Base-by-base conservation (phyloP, 495 filamentous ascomycete genomes). In the Halenospora varia region DNA sequence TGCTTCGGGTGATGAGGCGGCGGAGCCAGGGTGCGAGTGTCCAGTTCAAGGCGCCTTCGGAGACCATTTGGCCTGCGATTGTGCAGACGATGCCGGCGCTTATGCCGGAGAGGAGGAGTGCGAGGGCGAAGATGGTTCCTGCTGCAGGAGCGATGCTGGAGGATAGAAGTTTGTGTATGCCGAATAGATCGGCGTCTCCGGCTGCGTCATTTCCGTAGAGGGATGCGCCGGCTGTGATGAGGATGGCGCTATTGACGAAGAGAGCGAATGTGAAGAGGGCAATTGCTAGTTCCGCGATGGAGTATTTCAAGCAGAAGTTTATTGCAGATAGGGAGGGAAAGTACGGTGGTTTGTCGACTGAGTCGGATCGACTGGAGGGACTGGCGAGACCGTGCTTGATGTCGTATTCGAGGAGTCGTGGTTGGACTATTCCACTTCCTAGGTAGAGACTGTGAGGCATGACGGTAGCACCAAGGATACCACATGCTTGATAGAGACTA, bases 381-480 rank as follows among this genome's bases (percentile, higher is more conserved):
- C 74, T 49, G 10, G 83, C 73, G 26, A 85, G 77, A n/a, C 85
- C 85, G 13, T 70, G 66, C 44, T 75, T 77, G 20, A 74, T 67
- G 68, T 96, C 92, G 63, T 87, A 96, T 44, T 93, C 87, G 51
- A 80, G 80, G 2, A 96, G 83, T 9, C 92, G 86, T 10, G 88
- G 75, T 69, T 96, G 89, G 0, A 96, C 89, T 47, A 96, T 86
- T 10, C 90, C 92, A 47, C 86, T 90, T n/a, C 92, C 92, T 6
- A 96, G 80, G 64, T 91, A 96, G 25, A 96, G 79, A 48, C 86
- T 89, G 70, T 96, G 92, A 3, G 92, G 92, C 92, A 96, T 96
- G 20, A 96, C 90, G 2, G 92, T 96, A 15, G 92, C 92, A 20
- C 92, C 92, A 10, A 96, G 80, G 61, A 96, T 96, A 55, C 91